These are phyloP conservation scores for Maudiozyma saulgeensis DNA, from an alignment of 805 yeast genomes.

Conservation along the genomic window DNA sequence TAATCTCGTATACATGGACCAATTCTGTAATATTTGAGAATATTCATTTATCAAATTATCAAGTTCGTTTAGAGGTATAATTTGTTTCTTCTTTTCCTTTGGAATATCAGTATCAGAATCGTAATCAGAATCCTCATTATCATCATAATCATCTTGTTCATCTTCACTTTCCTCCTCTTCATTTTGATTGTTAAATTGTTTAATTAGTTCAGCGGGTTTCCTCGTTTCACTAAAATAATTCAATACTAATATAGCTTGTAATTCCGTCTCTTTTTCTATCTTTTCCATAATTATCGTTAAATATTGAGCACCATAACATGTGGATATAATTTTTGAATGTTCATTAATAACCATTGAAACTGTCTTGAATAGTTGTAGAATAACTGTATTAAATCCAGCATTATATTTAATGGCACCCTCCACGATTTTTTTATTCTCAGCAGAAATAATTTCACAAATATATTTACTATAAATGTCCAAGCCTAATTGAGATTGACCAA, in stretches of 20 bases:
- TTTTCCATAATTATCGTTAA: constrained; percentile 59
- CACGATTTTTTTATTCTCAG: constrained; percentile 62
- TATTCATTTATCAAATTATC: constrained; percentile 47
- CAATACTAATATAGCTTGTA: constrained; percentile 81
- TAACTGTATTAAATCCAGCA: constrained; percentile 27
- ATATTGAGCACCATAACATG: constrained; percentile 56
- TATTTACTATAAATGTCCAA: constrained; percentile 74
- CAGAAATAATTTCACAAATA: constrained; percentile 74
- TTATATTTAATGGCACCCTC: constrained; percentile 36
- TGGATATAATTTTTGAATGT: constrained; percentile 69
- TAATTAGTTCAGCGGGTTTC: constrained; percentile 44
- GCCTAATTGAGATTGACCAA: constrained; percentile 64
- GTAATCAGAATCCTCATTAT: background rate
- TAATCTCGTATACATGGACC: constrained; percentile 74
- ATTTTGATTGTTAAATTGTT: constrained; percentile 24
- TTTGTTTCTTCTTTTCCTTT: constrained; percentile 24
- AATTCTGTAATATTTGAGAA: constrained; percentile 68
- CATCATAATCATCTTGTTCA: background rate
- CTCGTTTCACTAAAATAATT: constrained; percentile 20
- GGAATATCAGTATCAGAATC: constrained; percentile 9
- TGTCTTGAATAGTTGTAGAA: constrained; percentile 68
- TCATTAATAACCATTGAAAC: constrained; percentile 78
- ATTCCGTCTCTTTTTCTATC: constrained; percentile 80
- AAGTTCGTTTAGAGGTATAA: constrained; percentile 3
- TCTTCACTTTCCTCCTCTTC: background rate